Evolutionary conservation across 768 basidiomycete species (phyloP).

Genomic region (Lentinula edodes): DNA sequence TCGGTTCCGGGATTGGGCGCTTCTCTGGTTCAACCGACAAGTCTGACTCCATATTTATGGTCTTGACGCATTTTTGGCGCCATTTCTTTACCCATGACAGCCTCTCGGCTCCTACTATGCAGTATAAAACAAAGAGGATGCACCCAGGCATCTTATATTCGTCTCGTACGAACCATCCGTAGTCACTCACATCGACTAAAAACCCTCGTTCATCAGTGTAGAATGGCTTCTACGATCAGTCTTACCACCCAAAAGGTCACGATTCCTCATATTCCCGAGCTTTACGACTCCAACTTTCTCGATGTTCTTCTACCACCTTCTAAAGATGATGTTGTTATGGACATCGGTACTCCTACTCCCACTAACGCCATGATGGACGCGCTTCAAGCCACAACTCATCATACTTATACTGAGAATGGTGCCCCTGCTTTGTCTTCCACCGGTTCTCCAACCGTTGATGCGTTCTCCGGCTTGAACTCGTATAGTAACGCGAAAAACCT

Average conservation of each 20-base stretch:
- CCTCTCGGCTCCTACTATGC: background rate
- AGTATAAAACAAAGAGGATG: background rate
- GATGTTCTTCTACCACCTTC: conserved; percentile 45
- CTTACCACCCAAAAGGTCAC: conserved; percentile 35
- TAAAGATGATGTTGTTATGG: background rate
- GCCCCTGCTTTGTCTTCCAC: conserved; percentile 52
- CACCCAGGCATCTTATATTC: background rate
- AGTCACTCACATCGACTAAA: background rate
- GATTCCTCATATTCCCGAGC: conserved; percentile 53
- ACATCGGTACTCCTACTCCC: conserved; percentile 4
- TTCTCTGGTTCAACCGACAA: background rate
- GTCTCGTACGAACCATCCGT: background rate
- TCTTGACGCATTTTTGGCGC: background rate
- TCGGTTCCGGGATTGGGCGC: too few relatives aligned
- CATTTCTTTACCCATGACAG: background rate
- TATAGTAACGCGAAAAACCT: conserved; percentile 18
- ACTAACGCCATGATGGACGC: conserved; percentile 53
- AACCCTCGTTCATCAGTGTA: background rate
- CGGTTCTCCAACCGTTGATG: conserved; percentile 46
- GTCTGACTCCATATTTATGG: background rate
- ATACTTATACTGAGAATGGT: conserved; percentile 42
- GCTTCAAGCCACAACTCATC: conserved; percentile 35
- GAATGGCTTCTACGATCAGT: background rate
- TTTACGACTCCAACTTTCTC: conserved; percentile 51
- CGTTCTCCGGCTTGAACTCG: conserved; percentile 40